A percentile compares a stretch with the other conserved stretches of the same genome.
Conservation (phyloP, 2,329 filamentous ascomycete species). For the Piedraia hortae region DNA sequence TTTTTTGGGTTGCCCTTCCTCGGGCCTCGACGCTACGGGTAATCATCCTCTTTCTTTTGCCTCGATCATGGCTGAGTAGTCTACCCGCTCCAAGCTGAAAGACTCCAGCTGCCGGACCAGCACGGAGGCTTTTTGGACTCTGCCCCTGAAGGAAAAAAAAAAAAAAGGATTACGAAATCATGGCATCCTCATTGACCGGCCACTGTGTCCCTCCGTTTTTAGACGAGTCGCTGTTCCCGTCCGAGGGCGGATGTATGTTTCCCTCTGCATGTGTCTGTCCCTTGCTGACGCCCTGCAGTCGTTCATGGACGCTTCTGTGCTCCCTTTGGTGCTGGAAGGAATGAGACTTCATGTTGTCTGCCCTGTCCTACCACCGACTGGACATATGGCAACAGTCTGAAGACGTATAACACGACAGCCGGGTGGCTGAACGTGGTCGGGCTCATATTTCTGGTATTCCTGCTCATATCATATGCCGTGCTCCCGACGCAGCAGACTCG, state of each 20-base stretch:
- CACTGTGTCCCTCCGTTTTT: conserved; percentile 43
- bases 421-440: conserved; percentile 62
- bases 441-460: conserved; percentile 41
- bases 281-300: conserved; percentile 13
- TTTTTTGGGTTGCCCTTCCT: too few species aligned
- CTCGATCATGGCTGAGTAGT: too few species aligned
- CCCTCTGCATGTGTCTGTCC: neutral
- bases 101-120: too few species aligned
- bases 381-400: conserved; percentile 32
- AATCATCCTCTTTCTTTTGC: too few species aligned
- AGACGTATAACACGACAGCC: conserved; percentile 33
- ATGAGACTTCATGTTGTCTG: conserved; percentile 44
- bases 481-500: conserved; percentile 73
- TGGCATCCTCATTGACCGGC: conserved; percentile 12
- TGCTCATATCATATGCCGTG: conserved; percentile 52
- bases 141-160: neutral
- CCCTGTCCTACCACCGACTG: conserved; percentile 73
- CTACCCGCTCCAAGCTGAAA: too few species aligned
- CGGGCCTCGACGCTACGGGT: too few species aligned
- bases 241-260: conserved; percentile 37
- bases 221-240: conserved; percentile 31
- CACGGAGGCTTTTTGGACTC: too few species aligned
- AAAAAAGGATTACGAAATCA: conserved; percentile 1
- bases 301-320: conserved; percentile 30
- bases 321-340: conserved; percentile 15